Evolutionary conservation across 306 rosid species (phyloP).

Genomic region (Benincasa hispida): DNA sequence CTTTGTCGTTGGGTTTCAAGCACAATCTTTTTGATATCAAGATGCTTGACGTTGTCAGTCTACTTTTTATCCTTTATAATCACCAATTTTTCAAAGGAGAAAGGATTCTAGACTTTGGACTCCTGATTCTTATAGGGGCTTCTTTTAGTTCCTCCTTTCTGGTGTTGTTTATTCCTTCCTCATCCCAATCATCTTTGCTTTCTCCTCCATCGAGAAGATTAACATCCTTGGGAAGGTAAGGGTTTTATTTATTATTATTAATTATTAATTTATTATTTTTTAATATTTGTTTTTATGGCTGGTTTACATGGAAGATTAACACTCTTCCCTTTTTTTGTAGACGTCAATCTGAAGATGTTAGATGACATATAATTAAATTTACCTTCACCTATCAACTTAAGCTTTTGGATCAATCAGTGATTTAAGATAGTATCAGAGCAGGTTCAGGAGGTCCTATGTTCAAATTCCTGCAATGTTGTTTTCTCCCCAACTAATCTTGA

Average conservation of each 20-base stretch:
- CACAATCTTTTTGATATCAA: neutral
- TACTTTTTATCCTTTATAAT: neutral
- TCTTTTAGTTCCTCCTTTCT: neutral
- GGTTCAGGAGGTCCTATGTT: too few relatives aligned
- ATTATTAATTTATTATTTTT: too few relatives aligned
- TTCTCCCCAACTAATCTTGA: too few relatives aligned
- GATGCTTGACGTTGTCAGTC: neutral
- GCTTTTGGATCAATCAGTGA: too few relatives aligned
- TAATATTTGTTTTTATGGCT: too few relatives aligned
- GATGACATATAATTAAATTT: too few relatives aligned
- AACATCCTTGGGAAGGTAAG: neutral
- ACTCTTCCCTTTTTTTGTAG: neutral
- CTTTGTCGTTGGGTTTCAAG: neutral
- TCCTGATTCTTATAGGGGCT: neutral
- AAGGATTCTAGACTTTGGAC: neutral
- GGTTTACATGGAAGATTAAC: neutral
- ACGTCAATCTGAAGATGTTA: neutral
- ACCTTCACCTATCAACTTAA: too few relatives aligned
- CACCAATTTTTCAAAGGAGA: neutral
- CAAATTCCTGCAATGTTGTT: too few relatives aligned
- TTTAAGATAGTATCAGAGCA: too few relatives aligned
- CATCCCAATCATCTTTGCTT: neutral
- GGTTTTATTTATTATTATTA: too few relatives aligned
- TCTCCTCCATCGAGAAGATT: neutral
- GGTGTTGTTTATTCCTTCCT: neutral